Conservation (phyloP, 345 rosid species). For the Rubroshorea leprosula region DNA sequence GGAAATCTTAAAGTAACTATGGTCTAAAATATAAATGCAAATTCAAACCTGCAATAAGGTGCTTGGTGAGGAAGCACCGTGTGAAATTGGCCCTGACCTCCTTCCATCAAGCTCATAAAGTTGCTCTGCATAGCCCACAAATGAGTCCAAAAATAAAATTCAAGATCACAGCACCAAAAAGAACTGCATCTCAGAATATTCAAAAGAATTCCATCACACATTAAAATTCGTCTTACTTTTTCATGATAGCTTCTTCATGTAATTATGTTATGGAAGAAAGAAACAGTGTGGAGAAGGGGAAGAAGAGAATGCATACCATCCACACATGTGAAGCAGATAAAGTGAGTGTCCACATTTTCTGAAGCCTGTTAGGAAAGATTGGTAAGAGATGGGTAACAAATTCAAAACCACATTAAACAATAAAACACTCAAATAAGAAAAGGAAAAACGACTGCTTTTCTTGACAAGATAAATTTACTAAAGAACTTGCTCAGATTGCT, state of each 20-base stretch:
- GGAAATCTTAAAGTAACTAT: not conserved
- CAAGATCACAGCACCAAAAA: not conserved
- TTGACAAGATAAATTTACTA: not conserved
- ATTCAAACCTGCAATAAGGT: slow-evolving; percentile 58
- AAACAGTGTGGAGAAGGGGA: not conserved
- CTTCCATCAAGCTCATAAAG: slow-evolving; percentile 96
- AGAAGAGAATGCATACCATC: slow-evolving; percentile 44
- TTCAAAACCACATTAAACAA: not conserved
- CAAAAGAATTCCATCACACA: not conserved
- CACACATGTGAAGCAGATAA: slow-evolving; percentile 77
- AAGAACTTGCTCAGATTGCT: not conserved
- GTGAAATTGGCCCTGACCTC: slow-evolving; percentile 71
- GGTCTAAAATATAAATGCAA: not conserved
- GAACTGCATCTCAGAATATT: not conserved
- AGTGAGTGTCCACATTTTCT: slow-evolving; percentile 61
- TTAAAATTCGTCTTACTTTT: too few relatives aligned
- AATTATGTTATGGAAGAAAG: not conserved
- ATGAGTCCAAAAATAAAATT: not conserved
- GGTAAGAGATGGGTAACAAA: not conserved
- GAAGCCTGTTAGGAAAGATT: slow-evolving; percentile 49
- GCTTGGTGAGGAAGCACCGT: slow-evolving; percentile 62
- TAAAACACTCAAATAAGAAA: not conserved
- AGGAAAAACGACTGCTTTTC: not conserved
- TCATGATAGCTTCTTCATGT: too few relatives aligned
- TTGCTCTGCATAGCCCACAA: slow-evolving; percentile 37